A percentile compares a stretch with the other conserved stretches of the same genome.
Conservation (phyloP, 1,284 basidiomycete species). For the Ustilago bromivora region DNA sequence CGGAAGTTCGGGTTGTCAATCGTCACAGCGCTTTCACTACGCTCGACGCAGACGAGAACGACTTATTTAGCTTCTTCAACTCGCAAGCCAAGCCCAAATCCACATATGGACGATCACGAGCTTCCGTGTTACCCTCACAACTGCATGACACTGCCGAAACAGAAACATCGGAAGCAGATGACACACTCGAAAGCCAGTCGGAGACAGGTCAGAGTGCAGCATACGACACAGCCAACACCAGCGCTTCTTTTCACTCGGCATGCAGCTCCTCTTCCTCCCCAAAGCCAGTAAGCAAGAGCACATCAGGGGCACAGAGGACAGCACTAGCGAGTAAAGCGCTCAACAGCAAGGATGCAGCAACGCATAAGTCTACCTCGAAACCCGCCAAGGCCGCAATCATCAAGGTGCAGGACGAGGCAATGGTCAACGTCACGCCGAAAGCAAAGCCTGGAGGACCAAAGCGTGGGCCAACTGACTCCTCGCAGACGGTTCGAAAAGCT, state of each 20-base stretch:
- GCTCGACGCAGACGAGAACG: constrained; percentile 39
- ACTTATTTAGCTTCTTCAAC: constrained; percentile 46
- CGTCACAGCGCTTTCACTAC: constrained; percentile 30
- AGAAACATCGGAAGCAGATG: constrained; percentile 1
- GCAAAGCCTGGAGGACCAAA: not conserved
- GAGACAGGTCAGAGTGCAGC: constrained; percentile 16
- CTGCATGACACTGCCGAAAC: not conserved
- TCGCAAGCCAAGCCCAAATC: constrained; percentile 26
- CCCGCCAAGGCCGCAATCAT: constrained; percentile 3
- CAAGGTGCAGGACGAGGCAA: not conserved
- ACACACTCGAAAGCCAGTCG: constrained; percentile 2
- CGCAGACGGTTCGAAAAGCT: constrained; percentile 12
- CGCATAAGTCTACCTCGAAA: not conserved
- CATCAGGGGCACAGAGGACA: not conserved
- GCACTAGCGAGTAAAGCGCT: constrained; percentile 7
- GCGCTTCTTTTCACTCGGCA: constrained; percentile 31
- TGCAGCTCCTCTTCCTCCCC: constrained; percentile 3
- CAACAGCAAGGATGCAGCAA: constrained; percentile 1
- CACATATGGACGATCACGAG: constrained; percentile 28
- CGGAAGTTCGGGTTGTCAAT: constrained; percentile 34
- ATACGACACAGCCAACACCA: constrained; percentile 36
- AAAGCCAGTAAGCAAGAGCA: not conserved
- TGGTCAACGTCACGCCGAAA: constrained; percentile 16
- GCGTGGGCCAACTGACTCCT: constrained; percentile 1
- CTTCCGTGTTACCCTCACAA: constrained; percentile 15